Evolutionary conservation across 306 rosid species (phyloP).

Genomic region (Gastrolobium bilobum): DNA sequence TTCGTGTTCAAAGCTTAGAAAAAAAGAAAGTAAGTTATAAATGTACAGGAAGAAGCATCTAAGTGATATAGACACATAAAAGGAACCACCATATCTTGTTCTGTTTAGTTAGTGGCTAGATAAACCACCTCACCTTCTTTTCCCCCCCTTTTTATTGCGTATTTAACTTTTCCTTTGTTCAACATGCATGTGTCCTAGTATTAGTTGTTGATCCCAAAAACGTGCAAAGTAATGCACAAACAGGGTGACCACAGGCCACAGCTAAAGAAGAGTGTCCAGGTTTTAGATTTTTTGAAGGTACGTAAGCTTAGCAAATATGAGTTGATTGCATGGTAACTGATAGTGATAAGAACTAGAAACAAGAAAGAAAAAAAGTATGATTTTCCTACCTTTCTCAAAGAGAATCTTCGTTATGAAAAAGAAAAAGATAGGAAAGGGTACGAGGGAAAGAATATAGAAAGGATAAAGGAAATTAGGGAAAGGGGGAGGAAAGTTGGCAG

Average conservation of each 20-base stretch:
- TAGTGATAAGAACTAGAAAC: constrained; percentile 2
- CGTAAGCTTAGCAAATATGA: not conserved
- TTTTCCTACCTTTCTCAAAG: constrained; percentile 19
- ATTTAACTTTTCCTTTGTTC: constrained; percentile 22
- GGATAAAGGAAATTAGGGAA: constrained; percentile 27
- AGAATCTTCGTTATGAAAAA: constrained; percentile 37
- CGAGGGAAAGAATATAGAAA: constrained; percentile 30
- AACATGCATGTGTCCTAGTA: not conserved
- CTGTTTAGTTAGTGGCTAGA: constrained; percentile 41
- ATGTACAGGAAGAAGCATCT: not conserved
- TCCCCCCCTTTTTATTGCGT: constrained; percentile 9
- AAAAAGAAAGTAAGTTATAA: not conserved
- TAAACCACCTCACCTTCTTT: not conserved
- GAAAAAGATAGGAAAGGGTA: constrained; percentile 11
- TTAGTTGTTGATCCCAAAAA: constrained; percentile 2
- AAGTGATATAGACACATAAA: constrained; percentile 11
- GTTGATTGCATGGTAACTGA: constrained; percentile 14
- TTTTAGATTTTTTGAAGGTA: constrained; percentile 8
- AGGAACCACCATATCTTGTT: constrained; percentile 37
- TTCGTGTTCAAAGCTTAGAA: not conserved
- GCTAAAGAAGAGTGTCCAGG: constrained; percentile 32
- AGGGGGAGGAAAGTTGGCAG: constrained; percentile 39
- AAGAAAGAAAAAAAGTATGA: not conserved
- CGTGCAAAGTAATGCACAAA: not conserved
- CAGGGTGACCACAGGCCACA: constrained; percentile 23